Base-by-base conservation (phyloP, 805 yeast species). In the Kuraishia borneana region DNA sequence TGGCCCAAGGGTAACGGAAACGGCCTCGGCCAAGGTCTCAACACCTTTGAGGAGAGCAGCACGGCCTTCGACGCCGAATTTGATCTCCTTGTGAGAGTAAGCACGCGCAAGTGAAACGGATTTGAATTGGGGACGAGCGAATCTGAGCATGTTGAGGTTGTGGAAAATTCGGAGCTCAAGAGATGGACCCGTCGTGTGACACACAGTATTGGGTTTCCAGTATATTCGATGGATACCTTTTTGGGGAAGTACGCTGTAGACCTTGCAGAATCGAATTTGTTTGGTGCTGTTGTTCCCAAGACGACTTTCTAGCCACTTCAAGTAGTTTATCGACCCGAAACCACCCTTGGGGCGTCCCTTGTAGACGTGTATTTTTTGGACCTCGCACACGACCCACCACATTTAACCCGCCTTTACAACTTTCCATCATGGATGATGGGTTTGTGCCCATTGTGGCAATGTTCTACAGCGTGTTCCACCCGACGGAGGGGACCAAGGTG, bases 51-150 rank as follows among this genome's bases (percentile, higher is more conserved):
- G 66, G 14, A 89, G 66, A 28, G 97, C 85, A 33, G 96, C 95
- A 61, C 98, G 77, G 47, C 96, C 97, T 56, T 88, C 96, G 41
- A 89, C 95, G 40, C 97, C 96, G 55, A 92, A 92, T 64, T 83
- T 85, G 55, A 89, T 72, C 58, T 89, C 96, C 65, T 92, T 92
- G 75, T 88, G 95, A 47, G 77, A 63, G 47, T 63, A 60, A 47
- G 54, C 46, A 58, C 78, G 74, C 41, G 63, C 64, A 42, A 69
- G 54, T 19, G 61, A 45, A 34, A 59, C 55, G 20, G 63, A 46
- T 46, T 51, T 64, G 26, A 63, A 36, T 42, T 64, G 52, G 33
- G 69, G 65, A 51, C 66, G 66, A 33, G 63, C 58, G 37, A 57
- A 47, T 67, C 74, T 68, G 54, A 68, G 65, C 76, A 68, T 69